Evolutionary conservation across 768 basidiomycete species (phyloP), one percentile per base, ranked within the genome.

Genomic region (Exidia glandulosa): DNA sequence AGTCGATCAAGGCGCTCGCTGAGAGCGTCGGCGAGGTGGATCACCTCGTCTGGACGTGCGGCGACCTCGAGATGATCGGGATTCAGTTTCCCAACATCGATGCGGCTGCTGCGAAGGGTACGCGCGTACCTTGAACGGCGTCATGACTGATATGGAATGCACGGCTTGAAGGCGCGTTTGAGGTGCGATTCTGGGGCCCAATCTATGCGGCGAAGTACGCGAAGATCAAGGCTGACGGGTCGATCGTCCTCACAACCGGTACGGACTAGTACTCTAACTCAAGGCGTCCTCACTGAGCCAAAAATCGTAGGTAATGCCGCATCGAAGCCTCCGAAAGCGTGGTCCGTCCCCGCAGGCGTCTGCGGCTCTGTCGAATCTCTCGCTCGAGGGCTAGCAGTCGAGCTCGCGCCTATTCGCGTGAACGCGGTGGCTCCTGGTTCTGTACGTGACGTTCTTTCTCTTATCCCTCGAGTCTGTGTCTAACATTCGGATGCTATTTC

Each of bases 31-130:
- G 61, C 16, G 60, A 62, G 52, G 34, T 62, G 13, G 61, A 62
- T 56, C 61, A 62, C 33, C 30, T 62, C 30, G 60, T 61, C n/a
- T 59, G 60, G 59, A 62, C 59, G 25, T 62, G 60, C 36, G 61
- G 61, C 23, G 61, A 62, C 37, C 7, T 3, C 9, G 10, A 12
- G 36, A 37, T 12, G 36, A 2, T 59, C 4, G 16, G 14, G 12
- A 7, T 30, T 57, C 3, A n/a, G 9, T 34, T 41, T 16, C 36
- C 36, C 2, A 16, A 48, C 19, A 4, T 36, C 27, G 32, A 50
- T 9, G 12, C 19, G 19, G 36, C 36, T 12, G 36, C 10, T 12
- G 10, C 36, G 12, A 37, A 37, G 36, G 36, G 36, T 37, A 37
- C 19, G 29, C n/a, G n/a, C n/a, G 47, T 7, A 19, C 12, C 23